Conservation (phyloP, 768 basidiomycete species). For the Boletus fagicola region DNA sequence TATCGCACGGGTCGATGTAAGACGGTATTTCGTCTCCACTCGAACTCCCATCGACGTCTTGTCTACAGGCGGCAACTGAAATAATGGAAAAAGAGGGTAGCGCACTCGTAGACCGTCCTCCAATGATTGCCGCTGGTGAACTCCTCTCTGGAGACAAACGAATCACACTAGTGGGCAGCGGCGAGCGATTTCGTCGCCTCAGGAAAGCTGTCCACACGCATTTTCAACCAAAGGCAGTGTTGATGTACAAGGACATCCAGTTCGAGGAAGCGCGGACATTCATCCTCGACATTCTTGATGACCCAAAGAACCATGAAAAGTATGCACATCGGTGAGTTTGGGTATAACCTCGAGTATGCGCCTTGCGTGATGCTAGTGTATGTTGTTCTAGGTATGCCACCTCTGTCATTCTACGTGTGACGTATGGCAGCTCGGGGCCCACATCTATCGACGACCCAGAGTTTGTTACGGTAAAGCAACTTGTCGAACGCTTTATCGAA, state of each 20-base stretch:
- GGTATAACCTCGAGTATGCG: slow-evolving; percentile 14
- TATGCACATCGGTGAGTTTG: slow-evolving; percentile 46
- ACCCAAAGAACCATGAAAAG: slow-evolving; percentile 36
- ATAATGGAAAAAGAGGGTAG: slow-evolving; percentile 64
- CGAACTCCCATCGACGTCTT: not conserved
- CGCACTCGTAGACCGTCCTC: slow-evolving; percentile 48
- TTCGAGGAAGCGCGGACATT: slow-evolving; percentile 31
- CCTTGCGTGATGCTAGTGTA: not conserved
- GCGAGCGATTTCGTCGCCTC: slow-evolving; percentile 30
- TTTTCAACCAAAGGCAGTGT: slow-evolving; percentile 48
- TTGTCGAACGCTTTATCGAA: too few species aligned
- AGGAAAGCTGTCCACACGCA: slow-evolving; percentile 53
- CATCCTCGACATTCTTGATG: slow-evolving; percentile 32
- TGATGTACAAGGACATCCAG: slow-evolving; percentile 44
- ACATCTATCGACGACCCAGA: slow-evolving; percentile 25
- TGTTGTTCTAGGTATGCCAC: slow-evolving; percentile 25
- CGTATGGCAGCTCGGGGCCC: slow-evolving; percentile 23
- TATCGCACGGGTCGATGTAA: slow-evolving; percentile 20
- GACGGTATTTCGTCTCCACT: not conserved
- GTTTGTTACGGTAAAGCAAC: slow-evolving; percentile 16
- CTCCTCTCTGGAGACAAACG: slow-evolving; percentile 56
- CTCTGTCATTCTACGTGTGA: slow-evolving; percentile 24
- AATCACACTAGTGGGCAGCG: slow-evolving; percentile 45
- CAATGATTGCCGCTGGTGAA: slow-evolving; percentile 51
- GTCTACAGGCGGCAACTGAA: slow-evolving; percentile 47